These are phyloP conservation scores for Boletus subparvulus DNA, from an alignment of 768 basidiomycete species.

Conservation along the genomic window DNA sequence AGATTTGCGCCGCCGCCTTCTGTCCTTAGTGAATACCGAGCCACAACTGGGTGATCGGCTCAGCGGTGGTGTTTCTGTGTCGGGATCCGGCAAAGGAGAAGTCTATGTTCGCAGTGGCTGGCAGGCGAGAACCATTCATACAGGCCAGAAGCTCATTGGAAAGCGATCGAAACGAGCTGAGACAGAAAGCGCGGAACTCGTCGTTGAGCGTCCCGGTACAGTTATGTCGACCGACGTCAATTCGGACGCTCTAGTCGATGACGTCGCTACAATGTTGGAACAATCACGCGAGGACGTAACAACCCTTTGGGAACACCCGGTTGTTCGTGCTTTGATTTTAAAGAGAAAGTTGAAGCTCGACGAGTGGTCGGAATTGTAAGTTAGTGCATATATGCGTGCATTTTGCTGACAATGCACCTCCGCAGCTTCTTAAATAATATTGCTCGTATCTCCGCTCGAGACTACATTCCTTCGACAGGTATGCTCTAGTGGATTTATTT, in stretches of 20 bases:
- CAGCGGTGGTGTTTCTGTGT: constrained; percentile 69
- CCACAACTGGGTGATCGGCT: constrained; percentile 65
- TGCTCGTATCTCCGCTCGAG: constrained; percentile 61
- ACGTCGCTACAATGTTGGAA: constrained; percentile 59
- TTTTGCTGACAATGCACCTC: constrained; percentile 3
- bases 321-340: constrained; percentile 65
- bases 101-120: constrained; percentile 80
- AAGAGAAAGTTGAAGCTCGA: constrained; percentile 74
- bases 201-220: constrained; percentile 27
- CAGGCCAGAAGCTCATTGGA: constrained; percentile 38
- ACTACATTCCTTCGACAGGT: constrained; percentile 79
- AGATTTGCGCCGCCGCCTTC: constrained; percentile 56
- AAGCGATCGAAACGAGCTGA: constrained; percentile 27
- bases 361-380: constrained; percentile 89
- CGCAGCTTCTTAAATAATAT: constrained; percentile 75
- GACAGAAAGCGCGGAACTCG: constrained; percentile 28
- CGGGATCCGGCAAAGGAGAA: constrained; percentile 73
- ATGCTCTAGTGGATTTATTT: constrained; percentile 23
- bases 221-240: constrained; percentile 33
- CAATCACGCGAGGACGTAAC: constrained; percentile 63
- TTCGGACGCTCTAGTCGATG: constrained; percentile 57
- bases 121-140: constrained; percentile 69
- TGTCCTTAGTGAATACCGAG: constrained; percentile 62
- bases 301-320: constrained; percentile 70
- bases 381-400: constrained; percentile 28